These are phyloP conservation scores for Prunus mume DNA, from an alignment of 306 rosid species.

Conservation along the genomic window DNA sequence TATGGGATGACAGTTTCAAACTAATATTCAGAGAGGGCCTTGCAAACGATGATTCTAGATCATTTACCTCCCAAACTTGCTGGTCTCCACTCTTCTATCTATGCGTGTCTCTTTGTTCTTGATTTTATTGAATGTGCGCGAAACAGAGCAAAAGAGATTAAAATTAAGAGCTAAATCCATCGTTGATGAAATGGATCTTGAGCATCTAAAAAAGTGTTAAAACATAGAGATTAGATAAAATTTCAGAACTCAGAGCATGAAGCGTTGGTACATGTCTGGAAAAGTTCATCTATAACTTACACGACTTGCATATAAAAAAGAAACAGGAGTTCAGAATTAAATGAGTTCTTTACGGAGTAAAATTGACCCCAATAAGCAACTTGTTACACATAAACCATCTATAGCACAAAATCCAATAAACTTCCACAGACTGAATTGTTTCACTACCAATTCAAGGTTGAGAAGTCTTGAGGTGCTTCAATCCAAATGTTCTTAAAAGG, in stretches of 20 bases:
- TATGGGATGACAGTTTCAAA: too few relatives aligned
- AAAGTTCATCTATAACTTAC: background rate
- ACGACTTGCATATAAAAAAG: too few relatives aligned
- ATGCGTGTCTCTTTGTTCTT: too few relatives aligned
- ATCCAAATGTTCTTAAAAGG: conserved; percentile 81
- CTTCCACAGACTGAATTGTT: conserved; percentile 20
- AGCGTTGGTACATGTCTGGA: conserved; percentile 1
- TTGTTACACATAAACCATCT: background rate
- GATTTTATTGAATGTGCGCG: too few relatives aligned
- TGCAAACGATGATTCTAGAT: too few relatives aligned
- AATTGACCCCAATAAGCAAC: background rate
- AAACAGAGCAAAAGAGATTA: too few relatives aligned
- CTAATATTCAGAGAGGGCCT: too few relatives aligned
- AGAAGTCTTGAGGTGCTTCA: conserved; percentile 68
- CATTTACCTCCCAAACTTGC: too few relatives aligned
- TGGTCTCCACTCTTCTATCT: too few relatives aligned
- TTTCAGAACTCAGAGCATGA: background rate
- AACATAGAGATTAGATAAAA: background rate
- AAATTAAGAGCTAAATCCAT: too few relatives aligned
- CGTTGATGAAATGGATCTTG: background rate
- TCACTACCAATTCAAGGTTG: conserved; percentile 44
- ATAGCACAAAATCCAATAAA: background rate
- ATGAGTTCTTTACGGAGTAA: background rate
- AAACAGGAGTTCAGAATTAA: background rate
- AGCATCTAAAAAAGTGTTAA: background rate